Evolutionary conservation across 2,329 filamentous ascomycete species (phyloP).

Genomic region (Decorospora gaudefroyi): DNA sequence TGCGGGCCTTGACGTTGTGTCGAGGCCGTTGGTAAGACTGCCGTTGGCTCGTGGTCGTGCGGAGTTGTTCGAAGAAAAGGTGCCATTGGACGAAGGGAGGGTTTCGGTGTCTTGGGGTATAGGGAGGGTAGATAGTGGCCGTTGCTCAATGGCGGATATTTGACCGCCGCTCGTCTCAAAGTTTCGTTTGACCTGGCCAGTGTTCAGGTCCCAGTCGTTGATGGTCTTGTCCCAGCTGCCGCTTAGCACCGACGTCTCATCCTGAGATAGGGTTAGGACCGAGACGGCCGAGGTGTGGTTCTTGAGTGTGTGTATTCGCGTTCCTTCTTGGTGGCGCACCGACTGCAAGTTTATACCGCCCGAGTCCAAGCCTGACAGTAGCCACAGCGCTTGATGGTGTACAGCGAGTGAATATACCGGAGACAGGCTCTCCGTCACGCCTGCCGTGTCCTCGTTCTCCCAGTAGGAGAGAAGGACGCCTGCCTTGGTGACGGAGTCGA

Average conservation of each 20-base stretch:
- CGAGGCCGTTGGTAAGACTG: slow-evolving; percentile 51
- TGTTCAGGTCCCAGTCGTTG: slow-evolving; percentile 93
- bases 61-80: slow-evolving; percentile 75
- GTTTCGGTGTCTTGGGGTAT: slow-evolving; percentile 74
- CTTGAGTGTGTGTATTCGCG: slow-evolving; percentile 78
- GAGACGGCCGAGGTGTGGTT: slow-evolving; percentile 92
- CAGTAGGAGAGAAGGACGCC: slow-evolving; percentile 95
- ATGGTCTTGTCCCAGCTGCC: slow-evolving; percentile 97
- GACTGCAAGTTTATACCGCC: slow-evolving; percentile 93
- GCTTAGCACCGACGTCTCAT: slow-evolving; percentile 85
- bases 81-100: slow-evolving; percentile 60
- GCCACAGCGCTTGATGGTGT: slow-evolving; percentile 86
- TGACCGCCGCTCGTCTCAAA: slow-evolving; percentile 81
- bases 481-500: slow-evolving; percentile 95
- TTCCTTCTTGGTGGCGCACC: slow-evolving; percentile 91
- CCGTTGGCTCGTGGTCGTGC: slow-evolving; percentile 63
- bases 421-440: slow-evolving; percentile 66
- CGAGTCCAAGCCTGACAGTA: slow-evolving; percentile 86
- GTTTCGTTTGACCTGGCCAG: slow-evolving; percentile 71
- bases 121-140: slow-evolving; percentile 74
- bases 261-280: slow-evolving; percentile 76
- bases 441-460: slow-evolving; percentile 86
- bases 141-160: slow-evolving; percentile 83
- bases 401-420: slow-evolving; percentile 94
- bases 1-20: slow-evolving; percentile 36